Conservation (phyloP, 2,329 filamentous ascomycete genomes). For the Venturia nashicola region DNA sequence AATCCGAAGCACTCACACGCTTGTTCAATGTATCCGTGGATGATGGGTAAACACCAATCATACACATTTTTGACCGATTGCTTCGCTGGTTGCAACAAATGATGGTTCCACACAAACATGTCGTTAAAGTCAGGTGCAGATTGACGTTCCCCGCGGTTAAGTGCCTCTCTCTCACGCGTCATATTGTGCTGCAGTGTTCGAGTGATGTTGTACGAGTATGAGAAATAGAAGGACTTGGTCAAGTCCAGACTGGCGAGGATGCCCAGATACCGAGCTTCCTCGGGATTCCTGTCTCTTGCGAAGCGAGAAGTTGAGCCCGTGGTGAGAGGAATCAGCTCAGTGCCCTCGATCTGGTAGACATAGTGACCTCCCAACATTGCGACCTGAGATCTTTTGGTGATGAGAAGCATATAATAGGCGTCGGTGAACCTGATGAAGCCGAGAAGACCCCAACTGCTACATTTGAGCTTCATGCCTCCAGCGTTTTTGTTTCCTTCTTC, state of each 20-base stretch:
- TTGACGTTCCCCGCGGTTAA: constrained; percentile 51
- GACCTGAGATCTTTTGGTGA: constrained; percentile 91
- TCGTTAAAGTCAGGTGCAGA: constrained; percentile 61
- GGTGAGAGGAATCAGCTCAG: constrained; percentile 79
- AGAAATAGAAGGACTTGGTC: constrained; percentile 91
- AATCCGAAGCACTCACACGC: constrained; percentile 29
- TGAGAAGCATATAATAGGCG: constrained; percentile 91
- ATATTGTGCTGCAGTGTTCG: constrained; percentile 88
- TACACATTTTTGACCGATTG: constrained; percentile 64
- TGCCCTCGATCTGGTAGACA: constrained; percentile 88
- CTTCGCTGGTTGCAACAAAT: constrained; percentile 67
- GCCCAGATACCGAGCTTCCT: constrained; percentile 77
- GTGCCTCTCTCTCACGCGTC: constrained; percentile 58
- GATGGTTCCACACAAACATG: constrained; percentile 98
- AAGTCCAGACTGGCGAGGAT: constrained; percentile 89
- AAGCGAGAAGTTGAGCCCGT: constrained; percentile 54
- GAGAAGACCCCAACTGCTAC: constrained; percentile 83
- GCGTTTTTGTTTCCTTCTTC: constrained; percentile 88
- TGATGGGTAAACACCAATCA: constrained; percentile 92
- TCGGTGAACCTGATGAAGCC: constrained; percentile 96
- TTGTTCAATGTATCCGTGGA: constrained; percentile 94
- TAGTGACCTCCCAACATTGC: constrained; percentile 95
- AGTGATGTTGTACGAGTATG: constrained; percentile 95
- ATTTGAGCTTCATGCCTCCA: constrained; percentile 79
- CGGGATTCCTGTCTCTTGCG: constrained; percentile 71